Percentiles rank a stretch among this genome's conserved stretches.
Conservation (phyloP, 139 green algal genomes). For the Marvania coccoides region DNA sequence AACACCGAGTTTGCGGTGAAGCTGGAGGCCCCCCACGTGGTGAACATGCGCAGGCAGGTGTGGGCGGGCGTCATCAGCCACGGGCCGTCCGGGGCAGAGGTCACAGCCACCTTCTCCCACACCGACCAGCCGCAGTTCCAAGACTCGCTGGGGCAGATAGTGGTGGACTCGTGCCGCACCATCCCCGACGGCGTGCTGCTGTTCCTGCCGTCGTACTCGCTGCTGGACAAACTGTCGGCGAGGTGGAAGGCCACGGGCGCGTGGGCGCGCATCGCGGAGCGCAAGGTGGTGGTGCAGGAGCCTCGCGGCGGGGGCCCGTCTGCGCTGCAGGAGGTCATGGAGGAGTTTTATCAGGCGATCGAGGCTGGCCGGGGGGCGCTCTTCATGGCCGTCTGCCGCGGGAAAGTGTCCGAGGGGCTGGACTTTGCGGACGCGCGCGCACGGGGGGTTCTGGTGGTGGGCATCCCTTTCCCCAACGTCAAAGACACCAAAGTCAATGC, state of each 20-base stretch:
- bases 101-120: conserved; percentile 30
- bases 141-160: conserved; percentile 45
- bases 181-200: conserved; percentile 88
- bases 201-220: conserved; percentile 84
- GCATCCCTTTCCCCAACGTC: conserved; percentile 84
- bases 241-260: conserved; percentile 73
- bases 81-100: conserved; percentile 24
- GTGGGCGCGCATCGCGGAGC: conserved; percentile 37
- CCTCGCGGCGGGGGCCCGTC: conserved; percentile 48
- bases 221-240: conserved; percentile 66
- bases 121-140: not conserved
- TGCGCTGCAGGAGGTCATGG: conserved; percentile 62
- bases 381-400: conserved; percentile 87
- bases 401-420: conserved; percentile 94
- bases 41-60: conserved; percentile 78
- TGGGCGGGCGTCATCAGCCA: conserved; percentile 52
- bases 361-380: conserved; percentile 51
- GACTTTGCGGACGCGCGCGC: conserved; percentile 90
- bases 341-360: conserved; percentile 65
- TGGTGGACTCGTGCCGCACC: conserved; percentile 38
- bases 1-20: conserved; percentile 53
- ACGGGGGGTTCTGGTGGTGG: conserved; percentile 82
- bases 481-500: conserved; percentile 68
- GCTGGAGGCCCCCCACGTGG: conserved; percentile 82
- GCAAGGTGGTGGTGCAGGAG: conserved; percentile 75